Evolutionary conservation across 192 early-diverging fungal species (phyloP).

Genomic region (Backusella liffmaniae): DNA sequence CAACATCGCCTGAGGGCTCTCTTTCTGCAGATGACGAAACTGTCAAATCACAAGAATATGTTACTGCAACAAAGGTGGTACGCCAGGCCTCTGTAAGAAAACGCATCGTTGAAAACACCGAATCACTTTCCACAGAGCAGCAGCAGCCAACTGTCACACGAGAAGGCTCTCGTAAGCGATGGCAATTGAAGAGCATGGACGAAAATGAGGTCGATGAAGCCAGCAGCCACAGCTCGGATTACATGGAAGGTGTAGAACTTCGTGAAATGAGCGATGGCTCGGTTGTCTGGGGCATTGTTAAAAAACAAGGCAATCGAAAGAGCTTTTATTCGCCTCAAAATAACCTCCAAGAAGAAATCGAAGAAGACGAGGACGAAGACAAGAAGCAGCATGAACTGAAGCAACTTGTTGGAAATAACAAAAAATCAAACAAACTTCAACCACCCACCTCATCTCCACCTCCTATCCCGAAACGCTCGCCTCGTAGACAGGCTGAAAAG

Average conservation of each 20-base stretch:
- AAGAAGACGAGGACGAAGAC: slow-evolving; percentile 12
- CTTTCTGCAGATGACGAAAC: slow-evolving; percentile 9
- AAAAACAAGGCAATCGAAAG: slow-evolving; percentile 25
- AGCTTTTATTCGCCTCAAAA: slow-evolving; percentile 20
- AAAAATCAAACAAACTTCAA: not conserved
- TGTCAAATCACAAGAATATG: slow-evolving; percentile 5
- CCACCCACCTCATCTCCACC: slow-evolving; percentile 15
- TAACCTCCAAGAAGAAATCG: not conserved
- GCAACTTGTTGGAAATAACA: slow-evolving; percentile 16
- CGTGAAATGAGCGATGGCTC: slow-evolving; percentile 39
- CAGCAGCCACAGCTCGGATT: not conserved
- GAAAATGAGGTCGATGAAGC: not conserved
- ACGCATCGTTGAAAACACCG: not conserved
- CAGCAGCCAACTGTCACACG: not conserved
- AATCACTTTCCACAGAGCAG: not conserved
- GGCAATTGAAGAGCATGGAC: not conserved
- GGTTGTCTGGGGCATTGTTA: slow-evolving; percentile 34
- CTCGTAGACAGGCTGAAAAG: slow-evolving; percentile 12
- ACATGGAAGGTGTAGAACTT: slow-evolving; percentile 33
- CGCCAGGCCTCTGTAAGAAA: slow-evolving; percentile 17
- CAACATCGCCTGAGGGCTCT: not conserved
- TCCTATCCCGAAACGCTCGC: slow-evolving; percentile 26
- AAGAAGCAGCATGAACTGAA: slow-evolving; percentile 24
- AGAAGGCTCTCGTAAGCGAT: not conserved
- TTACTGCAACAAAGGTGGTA: not conserved